Conservation (phyloP, 1,139 yeast species). For the Williopsis jadinii region DNA sequence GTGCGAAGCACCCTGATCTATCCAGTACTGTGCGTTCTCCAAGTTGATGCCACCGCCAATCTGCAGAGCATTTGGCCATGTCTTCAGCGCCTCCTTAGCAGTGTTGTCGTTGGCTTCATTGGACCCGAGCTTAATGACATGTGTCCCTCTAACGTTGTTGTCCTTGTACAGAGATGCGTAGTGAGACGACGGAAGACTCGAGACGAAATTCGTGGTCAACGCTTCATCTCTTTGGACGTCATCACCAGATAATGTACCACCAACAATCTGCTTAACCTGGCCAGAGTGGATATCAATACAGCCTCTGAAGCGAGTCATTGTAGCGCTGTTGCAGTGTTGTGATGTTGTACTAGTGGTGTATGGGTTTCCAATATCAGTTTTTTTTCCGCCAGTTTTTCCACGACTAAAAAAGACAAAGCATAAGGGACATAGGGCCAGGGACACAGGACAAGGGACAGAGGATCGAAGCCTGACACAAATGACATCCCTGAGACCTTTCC, state of each 20-base stretch:
- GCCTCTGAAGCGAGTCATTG: constrained; percentile 86
- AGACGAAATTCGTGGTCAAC: constrained; percentile 65
- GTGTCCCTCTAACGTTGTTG: constrained; percentile 64
- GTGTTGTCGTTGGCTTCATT: constrained; percentile 71
- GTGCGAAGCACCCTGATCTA: constrained; percentile 60
- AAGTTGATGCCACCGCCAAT: constrained; percentile 89
- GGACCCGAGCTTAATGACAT: constrained; percentile 86
- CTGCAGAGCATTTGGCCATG: constrained; percentile 75
- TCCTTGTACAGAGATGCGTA: constrained; percentile 67
- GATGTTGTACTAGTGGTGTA: too few species aligned
- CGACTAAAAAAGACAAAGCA: too few species aligned
- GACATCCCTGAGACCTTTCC: constrained; percentile 82
- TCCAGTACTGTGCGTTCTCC: constrained; percentile 71
- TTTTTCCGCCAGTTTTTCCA: too few species aligned
- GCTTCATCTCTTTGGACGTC: constrained; percentile 18
- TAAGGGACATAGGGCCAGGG: too few species aligned
- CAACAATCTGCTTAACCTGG: constrained; percentile 93
- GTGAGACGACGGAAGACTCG: constrained; percentile 65
- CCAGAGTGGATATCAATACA: constrained; percentile 95
- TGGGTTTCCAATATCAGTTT: too few species aligned
- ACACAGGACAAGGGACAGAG: too few species aligned
- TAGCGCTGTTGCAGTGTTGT: neutral
- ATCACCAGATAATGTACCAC: constrained; percentile 70
- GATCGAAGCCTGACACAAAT: constrained; percentile 26
- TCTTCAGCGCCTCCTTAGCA: constrained; percentile 63